Evolutionary conservation across 2,329 filamentous ascomycete species (phyloP).

Genomic region (Fusarium domesticum): DNA sequence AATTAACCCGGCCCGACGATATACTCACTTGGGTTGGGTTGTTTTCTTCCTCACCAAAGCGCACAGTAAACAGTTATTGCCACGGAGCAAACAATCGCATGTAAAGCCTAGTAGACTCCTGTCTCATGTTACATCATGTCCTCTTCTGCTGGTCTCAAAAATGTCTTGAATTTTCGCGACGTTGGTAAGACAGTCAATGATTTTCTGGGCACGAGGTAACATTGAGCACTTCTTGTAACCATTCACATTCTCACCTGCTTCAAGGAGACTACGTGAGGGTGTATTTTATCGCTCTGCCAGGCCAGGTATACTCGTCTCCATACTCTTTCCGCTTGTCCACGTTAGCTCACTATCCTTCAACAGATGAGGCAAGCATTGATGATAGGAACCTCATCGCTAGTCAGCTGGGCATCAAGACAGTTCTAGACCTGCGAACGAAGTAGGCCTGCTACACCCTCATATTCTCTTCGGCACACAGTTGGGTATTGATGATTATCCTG

Average conservation of each 20-base stretch:
- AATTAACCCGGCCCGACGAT: background rate
- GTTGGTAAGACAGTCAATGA: constrained; percentile 66
- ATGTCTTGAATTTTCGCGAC: constrained; percentile 72
- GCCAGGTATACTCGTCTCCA: constrained; percentile 41
- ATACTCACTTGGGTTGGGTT: too few species aligned
- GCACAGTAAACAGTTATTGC: too few species aligned
- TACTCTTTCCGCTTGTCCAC: background rate
- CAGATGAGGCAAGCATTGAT: constrained; percentile 66
- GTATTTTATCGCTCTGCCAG: constrained; percentile 67
- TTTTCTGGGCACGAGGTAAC: constrained; percentile 54
- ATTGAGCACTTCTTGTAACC: background rate
- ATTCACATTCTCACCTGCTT: background rate
- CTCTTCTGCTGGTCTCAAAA: constrained; percentile 20
- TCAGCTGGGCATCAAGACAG: constrained; percentile 62
- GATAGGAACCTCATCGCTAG: constrained; percentile 61
- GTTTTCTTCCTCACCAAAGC: too few species aligned
- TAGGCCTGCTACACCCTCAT: constrained; percentile 40
- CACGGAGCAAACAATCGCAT: too few species aligned
- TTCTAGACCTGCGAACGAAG: constrained; percentile 79
- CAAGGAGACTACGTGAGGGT: constrained; percentile 55
- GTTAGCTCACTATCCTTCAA: constrained; percentile 10
- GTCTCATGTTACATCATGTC: constrained; percentile 14
- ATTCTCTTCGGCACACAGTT: background rate
- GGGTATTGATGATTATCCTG: constrained; percentile 3
- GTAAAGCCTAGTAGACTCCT: too few species aligned